Evolutionary conservation across 192 early-diverging fungal species (phyloP).

Genomic region (Coemansia sp.): DNA sequence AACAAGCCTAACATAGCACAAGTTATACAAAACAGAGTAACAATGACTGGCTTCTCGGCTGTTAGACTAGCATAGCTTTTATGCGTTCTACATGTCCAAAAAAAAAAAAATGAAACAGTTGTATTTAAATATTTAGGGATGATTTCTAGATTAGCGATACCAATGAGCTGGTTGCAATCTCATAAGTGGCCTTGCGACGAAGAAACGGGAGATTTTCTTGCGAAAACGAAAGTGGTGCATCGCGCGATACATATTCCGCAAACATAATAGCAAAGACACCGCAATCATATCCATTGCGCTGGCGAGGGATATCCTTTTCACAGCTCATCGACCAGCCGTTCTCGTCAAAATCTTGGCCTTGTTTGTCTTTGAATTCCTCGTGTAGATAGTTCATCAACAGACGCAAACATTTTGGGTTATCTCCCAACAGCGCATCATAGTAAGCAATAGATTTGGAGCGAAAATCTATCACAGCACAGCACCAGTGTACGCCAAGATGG

Average conservation of each 20-base stretch:
- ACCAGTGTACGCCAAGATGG: slow-evolving; percentile 79
- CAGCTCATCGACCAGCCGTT: slow-evolving; percentile 65
- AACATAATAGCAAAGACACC: slow-evolving; percentile 92
- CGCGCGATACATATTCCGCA: slow-evolving; percentile 71
- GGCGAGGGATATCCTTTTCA: slow-evolving; percentile 75
- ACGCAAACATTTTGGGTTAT: slow-evolving; percentile 56
- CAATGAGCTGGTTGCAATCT: slow-evolving; percentile 62
- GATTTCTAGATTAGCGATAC: neutral
- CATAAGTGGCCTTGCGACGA: slow-evolving; percentile 70
- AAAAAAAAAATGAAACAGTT: neutral
- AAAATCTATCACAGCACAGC: slow-evolving; percentile 65
- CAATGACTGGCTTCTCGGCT: no score
- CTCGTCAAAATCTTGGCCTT: slow-evolving; percentile 58
- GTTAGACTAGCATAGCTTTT: no score
- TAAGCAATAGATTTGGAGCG: slow-evolving; percentile 63
- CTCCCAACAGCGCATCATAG: slow-evolving; percentile 80
- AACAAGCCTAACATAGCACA: no score
- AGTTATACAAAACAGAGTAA: no score
- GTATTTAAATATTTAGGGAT: neutral
- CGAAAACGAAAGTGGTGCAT: slow-evolving; percentile 64
- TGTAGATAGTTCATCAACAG: slow-evolving; percentile 63
- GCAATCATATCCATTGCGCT: slow-evolving; percentile 90
- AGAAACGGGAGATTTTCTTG: slow-evolving; percentile 73
- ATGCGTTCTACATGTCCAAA: no score
- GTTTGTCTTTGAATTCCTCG: slow-evolving; percentile 75